Evolutionary conservation across 2,329 filamentous ascomycete species (phyloP), one percentile per base, ranked within the genome.

Genomic region (Blumeria graminis): DNA sequence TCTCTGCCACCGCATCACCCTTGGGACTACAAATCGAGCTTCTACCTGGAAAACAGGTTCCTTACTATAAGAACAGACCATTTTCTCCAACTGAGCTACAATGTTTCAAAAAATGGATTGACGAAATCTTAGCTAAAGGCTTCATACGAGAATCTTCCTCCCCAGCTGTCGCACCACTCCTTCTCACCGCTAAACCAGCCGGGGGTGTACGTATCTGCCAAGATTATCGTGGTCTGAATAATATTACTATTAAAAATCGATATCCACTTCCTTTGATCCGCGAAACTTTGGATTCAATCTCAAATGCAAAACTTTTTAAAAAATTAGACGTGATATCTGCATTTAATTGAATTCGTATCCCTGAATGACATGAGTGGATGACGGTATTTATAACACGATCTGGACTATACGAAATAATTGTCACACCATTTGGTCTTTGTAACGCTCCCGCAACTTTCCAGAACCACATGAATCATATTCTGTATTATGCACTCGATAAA

Each of bases 361-460:
- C 22, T 13, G 45, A 58, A 52, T 56, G 57, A 1, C 56, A 61
- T 10, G 57, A 62, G 46, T 61, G 57, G 58, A 60, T 60, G 36
- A 61, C 58, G 32, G 60, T 60, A 10, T 62, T 33, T 16, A 45
- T 14, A 3, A 56, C 38, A 6, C 54, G 39, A 9, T 32, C 32
- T 35, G 54, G 54, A 4, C 18, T 56, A 3, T 45, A 41, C 32
- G 54, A 56, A 45, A 32, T 6, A 1, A 9, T 56, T 16, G 22
- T 56, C 16, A 56, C 48, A 1, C 39, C 13, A 13, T 56, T 56
- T n/a, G 39, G 41, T 4, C n/a, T 34, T 2, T 48, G 41, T 14
- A 56, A 56, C 22, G 10, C 22, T 1, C 41, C 39, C 3, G 39
- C 18, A 13, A 28, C 50, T 14, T 35, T 53, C 18, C 28, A 35